These are phyloP conservation scores for Metschnikowia anglica DNA, from an alignment of 805 yeast genomes.

Conservation along the genomic window DNA sequence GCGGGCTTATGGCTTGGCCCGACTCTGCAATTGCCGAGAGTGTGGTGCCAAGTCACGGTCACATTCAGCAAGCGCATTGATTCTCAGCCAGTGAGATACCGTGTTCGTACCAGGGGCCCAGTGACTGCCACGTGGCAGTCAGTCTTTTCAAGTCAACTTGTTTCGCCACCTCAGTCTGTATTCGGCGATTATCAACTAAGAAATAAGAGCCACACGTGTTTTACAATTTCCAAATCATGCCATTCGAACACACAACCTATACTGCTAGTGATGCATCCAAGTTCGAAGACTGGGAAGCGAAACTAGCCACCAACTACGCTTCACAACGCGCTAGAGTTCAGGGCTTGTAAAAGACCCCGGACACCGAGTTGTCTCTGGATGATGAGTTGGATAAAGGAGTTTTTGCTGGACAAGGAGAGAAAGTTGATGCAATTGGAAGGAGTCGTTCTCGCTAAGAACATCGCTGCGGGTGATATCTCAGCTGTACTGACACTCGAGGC, in stretches of 20 bases:
- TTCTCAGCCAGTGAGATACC: no score
- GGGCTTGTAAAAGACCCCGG: constrained; percentile 16
- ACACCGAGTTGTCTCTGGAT: constrained; percentile 15
- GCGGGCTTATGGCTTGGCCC: no score
- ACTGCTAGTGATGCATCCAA: constrained; percentile 12
- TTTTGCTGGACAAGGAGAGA: constrained; percentile 14
- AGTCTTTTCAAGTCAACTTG: no score
- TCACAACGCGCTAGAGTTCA: constrained; percentile 23
- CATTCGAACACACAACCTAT: constrained; percentile 6
- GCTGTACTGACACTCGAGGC: constrained; percentile 18
- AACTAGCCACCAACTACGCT: constrained; percentile 30
- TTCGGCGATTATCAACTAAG: no score
- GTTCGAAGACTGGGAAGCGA: constrained; percentile 28
- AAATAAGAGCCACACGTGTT: no score
- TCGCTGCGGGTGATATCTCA: constrained; percentile 16
- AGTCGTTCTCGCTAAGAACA: constrained; percentile 15
- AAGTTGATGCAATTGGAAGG: constrained; percentile 16
- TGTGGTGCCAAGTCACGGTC: no score
- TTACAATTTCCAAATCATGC: constrained; percentile 2
- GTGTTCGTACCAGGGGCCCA: no score
- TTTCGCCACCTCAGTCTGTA: no score
- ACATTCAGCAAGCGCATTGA: no score
- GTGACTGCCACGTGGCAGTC: no score
- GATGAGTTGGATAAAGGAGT: constrained; percentile 17
- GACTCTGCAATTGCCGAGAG: no score